A percentile compares a stretch with the other conserved stretches of the same genome.
phyloP scores from a whole-genome alignment of 768 basidiomycete genomes.

The Hygrocybe coccinea region DNA sequence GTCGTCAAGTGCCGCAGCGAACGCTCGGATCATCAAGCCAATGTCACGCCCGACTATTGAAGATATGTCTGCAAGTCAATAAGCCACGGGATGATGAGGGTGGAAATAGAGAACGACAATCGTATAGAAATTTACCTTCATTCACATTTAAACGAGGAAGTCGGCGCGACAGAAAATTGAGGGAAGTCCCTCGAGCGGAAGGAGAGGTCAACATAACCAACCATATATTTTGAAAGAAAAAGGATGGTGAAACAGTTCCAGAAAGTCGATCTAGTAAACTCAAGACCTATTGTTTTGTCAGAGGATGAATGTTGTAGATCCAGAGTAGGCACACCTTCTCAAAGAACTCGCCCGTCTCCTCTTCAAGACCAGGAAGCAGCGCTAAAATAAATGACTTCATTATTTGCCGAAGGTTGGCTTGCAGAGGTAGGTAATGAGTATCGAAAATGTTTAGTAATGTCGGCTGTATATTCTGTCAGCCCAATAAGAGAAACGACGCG shows the following conservation, averaged over 20 bases:
- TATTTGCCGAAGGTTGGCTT: conserved; percentile 73
- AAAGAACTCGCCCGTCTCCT: conserved; percentile 96
- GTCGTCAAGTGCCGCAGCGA: conserved; percentile 87
- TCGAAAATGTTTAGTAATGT: conserved; percentile 89
- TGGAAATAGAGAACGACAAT: not conserved
- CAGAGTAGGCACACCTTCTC: conserved; percentile 57
- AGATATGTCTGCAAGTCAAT: conserved; percentile 48
- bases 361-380: conserved; percentile 90
- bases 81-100: not conserved
- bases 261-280: conserved; percentile 76
- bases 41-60: conserved; percentile 77
- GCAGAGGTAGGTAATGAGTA: conserved; percentile 84
- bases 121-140: conserved; percentile 47
- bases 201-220: conserved; percentile 88
- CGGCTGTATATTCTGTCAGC: conserved; percentile 47
- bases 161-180: conserved; percentile 82
- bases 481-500: not conserved
- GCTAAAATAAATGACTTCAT: conserved; percentile 95
- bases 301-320: not conserved
- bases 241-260: conserved; percentile 75
- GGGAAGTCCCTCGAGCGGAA: conserved; percentile 73
- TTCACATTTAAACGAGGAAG: conserved; percentile 65
- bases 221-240: conserved; percentile 96
- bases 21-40: conserved; percentile 91
- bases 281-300: conserved; percentile 53